These are phyloP conservation scores for Xylariaceae sp. DNA, from an alignment of 2,329 filamentous ascomycete species.

Conservation along the genomic window DNA sequence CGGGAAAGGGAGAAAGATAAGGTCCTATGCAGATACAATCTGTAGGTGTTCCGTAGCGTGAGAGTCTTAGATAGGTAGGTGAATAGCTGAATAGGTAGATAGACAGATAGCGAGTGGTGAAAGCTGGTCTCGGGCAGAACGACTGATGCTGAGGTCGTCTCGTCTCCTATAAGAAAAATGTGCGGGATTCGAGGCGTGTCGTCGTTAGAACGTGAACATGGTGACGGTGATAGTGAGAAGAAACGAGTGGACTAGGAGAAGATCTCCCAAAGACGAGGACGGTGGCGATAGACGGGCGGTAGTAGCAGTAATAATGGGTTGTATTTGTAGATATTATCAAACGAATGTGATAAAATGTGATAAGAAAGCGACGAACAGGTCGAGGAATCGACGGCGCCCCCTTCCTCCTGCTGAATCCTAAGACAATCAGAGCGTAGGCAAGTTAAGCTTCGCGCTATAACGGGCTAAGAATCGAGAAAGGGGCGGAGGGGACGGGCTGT, in stretches of 20 bases:
- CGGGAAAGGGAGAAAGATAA: background rate
- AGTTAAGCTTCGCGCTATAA: background rate
- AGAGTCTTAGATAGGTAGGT: too few species aligned
- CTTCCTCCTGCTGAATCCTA: background rate
- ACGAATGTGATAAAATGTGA: slow-evolving; percentile 10
- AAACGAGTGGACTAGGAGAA: slow-evolving; percentile 20
- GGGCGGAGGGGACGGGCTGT: background rate
- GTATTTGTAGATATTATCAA: background rate
- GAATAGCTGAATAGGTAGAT: background rate
- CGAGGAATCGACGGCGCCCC: slow-evolving; percentile 6
- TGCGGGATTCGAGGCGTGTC: background rate
- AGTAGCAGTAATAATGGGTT: too few species aligned
- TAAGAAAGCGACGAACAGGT: slow-evolving; percentile 16
- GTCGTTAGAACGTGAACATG: background rate
- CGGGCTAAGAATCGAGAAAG: background rate
- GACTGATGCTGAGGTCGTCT: background rate
- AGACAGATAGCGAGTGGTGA: background rate
- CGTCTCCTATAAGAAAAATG: background rate
- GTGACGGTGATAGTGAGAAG: background rate
- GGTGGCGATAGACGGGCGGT: background rate
- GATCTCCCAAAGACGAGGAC: slow-evolving; percentile 14
- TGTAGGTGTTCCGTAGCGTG: too few species aligned
- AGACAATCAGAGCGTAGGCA: background rate
- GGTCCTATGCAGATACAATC: too few species aligned
- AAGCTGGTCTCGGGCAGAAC: too few species aligned